Evolutionary conservation across 441 rosid genomes (phyloP), one percentile per base, ranked within the genome.

Genomic region (Erodium moschatum): DNA sequence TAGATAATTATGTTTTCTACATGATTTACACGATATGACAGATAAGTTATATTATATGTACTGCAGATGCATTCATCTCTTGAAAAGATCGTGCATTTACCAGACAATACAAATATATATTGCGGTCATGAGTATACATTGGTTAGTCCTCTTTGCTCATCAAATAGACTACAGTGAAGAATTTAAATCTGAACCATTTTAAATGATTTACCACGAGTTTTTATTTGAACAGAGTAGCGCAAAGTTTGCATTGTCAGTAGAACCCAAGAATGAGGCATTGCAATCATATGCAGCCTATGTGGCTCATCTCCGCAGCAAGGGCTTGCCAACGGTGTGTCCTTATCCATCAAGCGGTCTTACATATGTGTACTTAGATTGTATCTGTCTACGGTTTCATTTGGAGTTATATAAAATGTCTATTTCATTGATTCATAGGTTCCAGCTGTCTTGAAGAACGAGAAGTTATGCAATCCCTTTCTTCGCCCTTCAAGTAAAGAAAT

Each of bases 391-490:
- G 0, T 42, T 42, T 42, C 13, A 1, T 42, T 11, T 42, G 48
- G 48, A 42, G 12, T 46, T 46, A 48, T 27, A 2, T 5, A 42
- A 58, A 7, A 15, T 24, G 38, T 31, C 9, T 2, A 7, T 21
- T 6, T 19, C 2, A 35, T 40, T 69, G 54, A 18, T 18, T 67
- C 38, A 33, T 76, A 94, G 99, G 81, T 91, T 72, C 99, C 99
- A 16, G 90, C 92, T 0, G 82, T 81, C 21, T 73, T 94, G 12
- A 91, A 87, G 87, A 70, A 81, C 27, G 99, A 94, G 83, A 94
- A 94, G 77, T 85, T 82, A 7, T 91, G 97, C 56, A 94, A 94
- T 76, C 99, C 99, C 1, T 94, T 94, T 82, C 92, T 94, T 24
- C 93, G 97, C 33, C 79, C 87, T 42, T 78, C 87, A 0, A 94